A percentile compares a stretch with the other conserved stretches of the same genome.
Conservation (phyloP, 2,329 filamentous ascomycete species). For the Metarhizium humberi region DNA sequence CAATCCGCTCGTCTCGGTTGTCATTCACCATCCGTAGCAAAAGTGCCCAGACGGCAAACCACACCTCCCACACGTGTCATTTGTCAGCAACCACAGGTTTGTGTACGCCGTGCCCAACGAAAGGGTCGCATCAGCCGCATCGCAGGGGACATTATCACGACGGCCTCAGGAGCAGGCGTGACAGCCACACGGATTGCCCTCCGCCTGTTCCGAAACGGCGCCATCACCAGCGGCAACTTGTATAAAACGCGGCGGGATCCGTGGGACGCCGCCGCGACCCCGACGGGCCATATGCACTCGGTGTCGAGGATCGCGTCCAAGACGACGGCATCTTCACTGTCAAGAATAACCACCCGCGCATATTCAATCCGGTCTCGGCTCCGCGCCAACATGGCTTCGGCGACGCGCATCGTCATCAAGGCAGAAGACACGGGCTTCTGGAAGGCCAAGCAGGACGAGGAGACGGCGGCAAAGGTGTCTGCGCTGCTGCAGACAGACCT, state of each 20-base stretch:
- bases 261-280: too few relatives aligned
- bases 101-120: too few relatives aligned
- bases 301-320: neutral
- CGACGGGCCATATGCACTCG: neutral
- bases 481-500: conserved; percentile 70
- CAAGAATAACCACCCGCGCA: neutral
- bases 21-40: too few relatives aligned
- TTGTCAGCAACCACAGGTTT: too few relatives aligned
- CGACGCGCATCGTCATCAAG: conserved; percentile 37
- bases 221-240: neutral
- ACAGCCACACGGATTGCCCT: too few relatives aligned
- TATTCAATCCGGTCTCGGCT: neutral
- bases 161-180: too few relatives aligned
- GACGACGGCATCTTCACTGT: neutral
- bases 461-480: conserved; percentile 52
- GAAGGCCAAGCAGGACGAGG: conserved; percentile 37
- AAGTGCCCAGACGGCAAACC: too few relatives aligned
- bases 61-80: too few relatives aligned
- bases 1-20: too few relatives aligned
- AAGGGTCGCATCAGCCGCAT: too few relatives aligned
- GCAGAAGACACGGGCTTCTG: conserved; percentile 42
- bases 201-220: neutral
- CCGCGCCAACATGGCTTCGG: conserved; percentile 32
- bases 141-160: too few relatives aligned
- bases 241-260: too few relatives aligned